A percentile compares a stretch with the other conserved stretches of the same genome.
Conservation (phyloP, 257 asterid genomes). For the Lycium ferocissimum region DNA sequence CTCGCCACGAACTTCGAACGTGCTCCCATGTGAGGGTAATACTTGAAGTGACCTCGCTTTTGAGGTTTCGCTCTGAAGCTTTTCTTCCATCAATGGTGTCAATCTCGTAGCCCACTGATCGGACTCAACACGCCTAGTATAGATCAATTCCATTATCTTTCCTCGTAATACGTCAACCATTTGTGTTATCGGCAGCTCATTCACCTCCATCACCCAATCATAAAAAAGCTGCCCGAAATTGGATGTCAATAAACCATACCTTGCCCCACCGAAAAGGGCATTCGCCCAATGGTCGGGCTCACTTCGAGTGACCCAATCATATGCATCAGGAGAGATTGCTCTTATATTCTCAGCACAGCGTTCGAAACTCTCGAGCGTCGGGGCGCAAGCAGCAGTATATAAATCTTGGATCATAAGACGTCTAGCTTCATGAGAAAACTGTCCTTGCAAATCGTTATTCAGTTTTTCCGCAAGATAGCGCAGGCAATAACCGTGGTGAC, state of each 20-base stretch:
- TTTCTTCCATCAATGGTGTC: conserved; percentile 84
- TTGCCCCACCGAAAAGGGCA: conserved; percentile 76
- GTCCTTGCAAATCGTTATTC: conserved; percentile 87
- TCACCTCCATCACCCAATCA: conserved; percentile 95
- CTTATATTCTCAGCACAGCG: conserved; percentile 75
- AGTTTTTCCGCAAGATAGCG: conserved; percentile 93
- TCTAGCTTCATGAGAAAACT: conserved; percentile 96
- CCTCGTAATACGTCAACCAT: conserved; percentile 96
- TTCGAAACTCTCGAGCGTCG: conserved; percentile 71
- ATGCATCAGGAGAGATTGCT: conserved; percentile 96
- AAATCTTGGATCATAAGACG: conserved; percentile 96
- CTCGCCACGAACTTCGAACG: conserved; percentile 78
- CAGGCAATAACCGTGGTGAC: conserved; percentile 89
- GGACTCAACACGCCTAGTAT: conserved; percentile 79
- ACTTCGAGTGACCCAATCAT: conserved; percentile 79
- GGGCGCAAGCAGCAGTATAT: conserved; percentile 89
- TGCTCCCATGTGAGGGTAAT: conserved; percentile 57
- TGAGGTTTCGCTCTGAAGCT: conserved; percentile 69
- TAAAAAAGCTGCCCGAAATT: conserved; percentile 87
- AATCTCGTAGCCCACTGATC: conserved; percentile 77
- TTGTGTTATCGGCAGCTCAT: conserved; percentile 95
- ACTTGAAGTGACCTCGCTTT: conserved; percentile 67
- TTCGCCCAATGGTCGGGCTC: conserved; percentile 97
- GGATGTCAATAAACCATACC: conserved; percentile 88
- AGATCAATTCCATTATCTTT: conserved; percentile 90